Base-by-base conservation (phyloP, 495 filamentous ascomycete species). In the Penicillium longicatenatum region DNA sequence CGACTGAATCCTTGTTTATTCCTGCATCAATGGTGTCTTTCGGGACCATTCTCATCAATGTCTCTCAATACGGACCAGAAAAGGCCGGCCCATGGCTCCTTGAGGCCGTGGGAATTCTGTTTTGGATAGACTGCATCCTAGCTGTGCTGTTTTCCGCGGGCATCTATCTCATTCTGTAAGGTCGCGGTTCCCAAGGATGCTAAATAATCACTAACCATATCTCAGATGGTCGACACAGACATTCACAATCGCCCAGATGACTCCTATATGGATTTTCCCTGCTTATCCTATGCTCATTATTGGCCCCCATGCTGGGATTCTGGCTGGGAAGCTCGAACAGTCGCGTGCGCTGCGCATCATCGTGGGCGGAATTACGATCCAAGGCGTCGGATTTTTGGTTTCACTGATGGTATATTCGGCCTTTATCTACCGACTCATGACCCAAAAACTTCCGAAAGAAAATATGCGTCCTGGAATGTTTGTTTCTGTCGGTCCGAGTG, bases 181-280 rank as follows among this genome's bases (percentile, higher is more conserved):
- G n/a, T 22, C 14, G n/a, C n/a, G n/a, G n/a, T n/a, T 19, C 22
- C 22, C 7, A 5, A 10, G 11, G 9, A 26, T 54, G 14, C 11
- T 29, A 5, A 22, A 17, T 12, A 50, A 35, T 19, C 20, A 43
- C 66, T 77, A 54, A 73, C 42, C 9, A 1, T 11, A n/a, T 3
- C 24, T 7, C 44, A 86, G 84, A 54, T 89, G 86, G 86, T 86
- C 84, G 26, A 88, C 86, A 1, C 81, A 84, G 60, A 84, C 87
- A 21, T 93, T 93, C 63, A 92, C 91, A 2, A 90, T 96, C 33
- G 84, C 86, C 19, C 85, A 87, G 33, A 96, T 96, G 91, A 96
- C 91, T 0, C 91, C 91, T 0, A 85, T 93, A 46, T 96, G 91
- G 91, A 92, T 96, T 33, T 96, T 96, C 58, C 91, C 91, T 0